Evolutionary conservation across 2,329 filamentous ascomycete genomes (phyloP), one percentile per base, ranked within the genome.

Genomic region (Reticulascus tulasneorum): DNA sequence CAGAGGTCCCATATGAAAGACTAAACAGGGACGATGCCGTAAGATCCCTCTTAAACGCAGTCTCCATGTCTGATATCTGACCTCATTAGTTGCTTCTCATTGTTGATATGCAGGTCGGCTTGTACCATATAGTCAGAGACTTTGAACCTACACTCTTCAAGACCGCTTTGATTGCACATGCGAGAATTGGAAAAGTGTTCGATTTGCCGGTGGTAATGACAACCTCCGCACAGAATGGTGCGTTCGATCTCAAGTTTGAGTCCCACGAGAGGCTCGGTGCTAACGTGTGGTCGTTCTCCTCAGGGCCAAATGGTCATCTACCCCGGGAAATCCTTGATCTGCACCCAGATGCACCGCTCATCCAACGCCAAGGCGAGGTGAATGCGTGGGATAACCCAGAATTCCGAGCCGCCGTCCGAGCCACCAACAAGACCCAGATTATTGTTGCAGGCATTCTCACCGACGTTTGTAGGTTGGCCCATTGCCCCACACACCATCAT

Each of bases 311-410:
- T 47, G 76, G 77, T 3, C 69, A 68, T 1, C 55, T 82, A 3
- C 71, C 75, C 10, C 75, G 76, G 53, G 77, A 79, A 48, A 76
- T 82, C 44, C 51, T 67, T 6, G 67, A 72, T 5, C 67, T 75
- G 67, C 73, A 77, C 48, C 77, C 77, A 11, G 60, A 71, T 29
- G 72, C 73, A 1, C 71, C 77, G 2, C 60, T 79, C 19, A 70
- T 82, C 45, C 62, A 64, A 33, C 71, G 77, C 17, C 67, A 77
- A 41, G 76, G 77, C 22, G 74, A 82, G 51, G 75, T 82, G 44
- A 70, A 79, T 47, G 77, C 77, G 3, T 79, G 75, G 77, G 77
- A 82, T 47, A 81, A 80, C 42, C 49, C 64, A 7, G 73, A 77
- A 0, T 79, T 82, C 58, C 64, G 66, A 23, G 63, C 58, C 4